Base-by-base conservation (phyloP, 2,329 filamentous ascomycete species). In the Aspergillus sergii region DNA sequence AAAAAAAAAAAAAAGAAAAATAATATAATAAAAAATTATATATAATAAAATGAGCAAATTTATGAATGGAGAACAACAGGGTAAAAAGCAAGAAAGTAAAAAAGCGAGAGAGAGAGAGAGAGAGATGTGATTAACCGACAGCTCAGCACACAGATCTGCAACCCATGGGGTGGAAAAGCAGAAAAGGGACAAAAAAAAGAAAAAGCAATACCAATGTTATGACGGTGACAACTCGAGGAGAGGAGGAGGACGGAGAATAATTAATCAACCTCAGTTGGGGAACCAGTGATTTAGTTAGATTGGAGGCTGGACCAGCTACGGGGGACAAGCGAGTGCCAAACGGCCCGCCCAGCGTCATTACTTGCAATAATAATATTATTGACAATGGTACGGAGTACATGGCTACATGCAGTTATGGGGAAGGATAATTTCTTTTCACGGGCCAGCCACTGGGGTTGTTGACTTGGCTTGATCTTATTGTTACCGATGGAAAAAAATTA, bases 111-210 rank as follows among this genome's bases (percentile, higher is more conserved):
- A 64, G 61, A 67, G 63, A 51, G 32, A 34, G 3, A 12, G 11
- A 34, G 10, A 34, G 32, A 65, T 68, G 66, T 65, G 67, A 65
- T 65, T 59, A 67, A 60, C 68, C 66, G 64, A 68, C 65, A 67
- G 66, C 64, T 69, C 67, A 68, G 60, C 67, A 69, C 67, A 69
- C 66, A 60, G 63, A 66, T 64, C 64, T 65, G 64, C 66, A 62
- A 34, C 55, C 36, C 56, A 54, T 12, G 54, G 41, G 43, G 53
- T 21, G 41, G 57, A 58, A 58, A 32, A 57, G 36, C 36, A 32
- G 26, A 46, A 50, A 21, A 26, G 46, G 30, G 23, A 56, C 48
- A 62, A 32, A 54, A 48, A 48, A 59, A 57, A 36, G 48, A 45
- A 45, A 36, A 57, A 34, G n/a, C 30, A 30, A 54, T 23, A n/a